Evolutionary conservation across 306 rosid genomes (phyloP), one percentile per base, ranked within the genome.

Genomic region (Lathyrus tuberosus): DNA sequence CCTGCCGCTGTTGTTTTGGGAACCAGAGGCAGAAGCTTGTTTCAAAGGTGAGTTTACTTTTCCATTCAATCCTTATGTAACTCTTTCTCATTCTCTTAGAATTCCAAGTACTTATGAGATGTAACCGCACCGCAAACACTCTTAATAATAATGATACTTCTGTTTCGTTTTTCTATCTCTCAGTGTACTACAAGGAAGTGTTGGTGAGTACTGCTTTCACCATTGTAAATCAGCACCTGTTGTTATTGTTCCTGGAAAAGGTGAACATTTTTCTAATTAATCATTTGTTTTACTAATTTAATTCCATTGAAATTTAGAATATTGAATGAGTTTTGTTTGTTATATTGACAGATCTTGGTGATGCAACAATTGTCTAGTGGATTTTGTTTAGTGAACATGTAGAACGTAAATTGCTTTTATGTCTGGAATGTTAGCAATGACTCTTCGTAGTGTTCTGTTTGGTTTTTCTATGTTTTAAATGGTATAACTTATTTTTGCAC

Each of bases 141-240:
- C 38, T 31, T 22, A 22, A 22, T 22, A 1, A 22, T 22, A 22
- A 22, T 22, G 2, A 22, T 22, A 1, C 2, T 1, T 5, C 15
- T 71, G 67, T 73, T 40, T 22, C 74, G n/a, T 48, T 40, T 65
- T n/a, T 70, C 62, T 4, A 24, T 54, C 8, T 61, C 70, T 17
- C 89, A 93, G 98, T 60, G 94, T 90, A 17, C 63, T 93, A 26
- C 90, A 88, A 10, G 98, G 98, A 70, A 93, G 98, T 62, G 97
- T 90, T 79, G 84, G 94, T 20, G 94, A 86, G 78, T 72, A 90
- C 62, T 89, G 92, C 80, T 78, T 85, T 73, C 97, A 86, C 82
- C 71, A 86, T 74, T 85, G 96, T 73, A 90, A 93, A 81, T 84
- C 89, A 73, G 89, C 96, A 40, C 98, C 97, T 3, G 76, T 90